These are phyloP conservation scores for Arthrobotrys sinensis DNA, from an alignment of 2,329 filamentous ascomycete genomes.

Conservation along the genomic window DNA sequence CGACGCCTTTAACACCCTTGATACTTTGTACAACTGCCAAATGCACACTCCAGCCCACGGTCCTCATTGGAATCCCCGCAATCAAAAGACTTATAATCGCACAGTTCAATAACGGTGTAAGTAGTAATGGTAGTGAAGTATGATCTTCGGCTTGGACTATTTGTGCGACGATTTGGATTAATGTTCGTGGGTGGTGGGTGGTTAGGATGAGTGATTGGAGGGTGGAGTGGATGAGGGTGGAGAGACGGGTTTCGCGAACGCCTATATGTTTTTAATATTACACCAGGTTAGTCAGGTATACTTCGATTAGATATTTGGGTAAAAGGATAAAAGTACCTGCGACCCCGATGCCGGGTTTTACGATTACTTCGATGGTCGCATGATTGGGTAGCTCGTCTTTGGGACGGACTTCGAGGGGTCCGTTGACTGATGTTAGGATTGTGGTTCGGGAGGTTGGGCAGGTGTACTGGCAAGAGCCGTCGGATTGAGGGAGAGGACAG, in stretches of 20 bases:
- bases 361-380: slow-evolving; percentile 88
- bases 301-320: not conserved
- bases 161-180: slow-evolving; percentile 87
- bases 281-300: not conserved
- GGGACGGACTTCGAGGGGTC: slow-evolving; percentile 89
- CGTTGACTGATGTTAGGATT: slow-evolving; percentile 88
- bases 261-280: slow-evolving; percentile 66
- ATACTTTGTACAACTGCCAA: slow-evolving; percentile 72
- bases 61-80: slow-evolving; percentile 83
- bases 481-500: slow-evolving; percentile 75
- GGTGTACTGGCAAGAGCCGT: slow-evolving; percentile 82
- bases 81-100: slow-evolving; percentile 84
- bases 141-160: slow-evolving; percentile 78
- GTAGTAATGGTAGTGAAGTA: slow-evolving; percentile 77
- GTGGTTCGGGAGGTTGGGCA: slow-evolving; percentile 75
- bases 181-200: slow-evolving; percentile 80
- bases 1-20: slow-evolving; percentile 14
- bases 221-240: slow-evolving; percentile 80
- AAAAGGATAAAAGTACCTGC: slow-evolving; percentile 75
- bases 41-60: slow-evolving; percentile 78
- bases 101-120: slow-evolving; percentile 87
- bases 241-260: slow-evolving; percentile 84
- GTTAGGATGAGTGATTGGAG: slow-evolving; percentile 82
- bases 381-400: slow-evolving; percentile 94
- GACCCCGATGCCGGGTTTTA: slow-evolving; percentile 87